Percentiles rank a stretch among this genome's conserved stretches.
phyloP scores from a whole-genome alignment of 306 rosid species.

The Fragaria vesca region DNA sequence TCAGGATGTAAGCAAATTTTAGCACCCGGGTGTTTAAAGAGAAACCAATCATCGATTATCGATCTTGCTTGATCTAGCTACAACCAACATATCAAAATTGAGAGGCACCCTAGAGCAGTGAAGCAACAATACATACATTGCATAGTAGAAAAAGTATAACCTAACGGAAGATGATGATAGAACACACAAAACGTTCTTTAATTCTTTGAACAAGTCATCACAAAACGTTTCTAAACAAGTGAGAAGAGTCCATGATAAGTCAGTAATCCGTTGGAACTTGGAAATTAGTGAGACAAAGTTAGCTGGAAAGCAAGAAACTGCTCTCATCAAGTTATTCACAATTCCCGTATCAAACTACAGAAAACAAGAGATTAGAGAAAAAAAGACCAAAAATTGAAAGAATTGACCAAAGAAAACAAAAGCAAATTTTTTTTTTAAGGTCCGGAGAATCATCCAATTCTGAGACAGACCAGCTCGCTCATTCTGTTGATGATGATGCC shows the following conservation, averaged over 20 bases:
- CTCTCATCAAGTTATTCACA: conserved; percentile 46
- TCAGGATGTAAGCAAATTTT: too few species aligned
- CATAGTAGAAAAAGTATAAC: too few species aligned
- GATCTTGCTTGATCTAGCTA: neutral
- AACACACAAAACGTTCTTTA: neutral
- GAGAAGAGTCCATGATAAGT: neutral
- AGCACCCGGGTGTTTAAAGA: too few species aligned
- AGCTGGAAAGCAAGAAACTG: neutral
- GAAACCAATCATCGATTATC: too few species aligned
- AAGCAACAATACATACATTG: neutral
- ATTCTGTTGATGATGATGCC: conserved; percentile 13
- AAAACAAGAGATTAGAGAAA: conserved; percentile 4
- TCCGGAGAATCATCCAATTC: neutral
- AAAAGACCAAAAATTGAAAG: neutral
- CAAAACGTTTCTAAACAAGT: neutral
- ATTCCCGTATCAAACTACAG: conserved; percentile 33
- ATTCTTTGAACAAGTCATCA: neutral
- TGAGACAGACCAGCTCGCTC: neutral
- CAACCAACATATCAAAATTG: neutral
- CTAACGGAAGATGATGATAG: too few species aligned
- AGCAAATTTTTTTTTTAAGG: neutral
- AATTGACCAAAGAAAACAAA: neutral
- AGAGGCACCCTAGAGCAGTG: neutral
- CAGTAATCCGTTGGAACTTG: neutral
- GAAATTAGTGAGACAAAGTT: neutral